Conservation (phyloP, 2,329 filamentous ascomycete genomes). For the Plenodomus tracheiphilus region DNA sequence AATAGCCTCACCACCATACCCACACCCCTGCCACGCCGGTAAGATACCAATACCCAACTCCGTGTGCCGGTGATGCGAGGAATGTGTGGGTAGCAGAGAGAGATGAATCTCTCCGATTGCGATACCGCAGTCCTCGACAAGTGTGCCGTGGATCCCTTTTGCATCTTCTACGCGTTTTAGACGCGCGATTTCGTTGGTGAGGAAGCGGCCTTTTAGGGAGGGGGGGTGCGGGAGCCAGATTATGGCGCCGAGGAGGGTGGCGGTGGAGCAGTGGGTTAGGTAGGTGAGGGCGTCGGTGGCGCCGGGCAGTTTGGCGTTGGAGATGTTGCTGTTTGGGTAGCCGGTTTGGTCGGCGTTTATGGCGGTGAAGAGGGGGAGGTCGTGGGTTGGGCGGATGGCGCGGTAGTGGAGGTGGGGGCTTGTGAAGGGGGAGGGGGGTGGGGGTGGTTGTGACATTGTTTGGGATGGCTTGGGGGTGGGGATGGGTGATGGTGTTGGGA, state of each 20-base stretch:
- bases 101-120: constrained; percentile 21
- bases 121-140: neutral
- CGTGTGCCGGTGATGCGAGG: constrained; percentile 48
- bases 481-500: neutral
- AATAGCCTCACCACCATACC: constrained; percentile 54
- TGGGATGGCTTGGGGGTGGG: neutral
- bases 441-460: neutral
- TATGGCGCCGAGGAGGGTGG: constrained; percentile 25
- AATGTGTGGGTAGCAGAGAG: neutral
- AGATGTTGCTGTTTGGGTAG: constrained; percentile 29
- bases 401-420: constrained; percentile 29
- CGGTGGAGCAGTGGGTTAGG: constrained; percentile 19
- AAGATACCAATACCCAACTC: constrained; percentile 46
- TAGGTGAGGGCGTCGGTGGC: constrained; percentile 16
- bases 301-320: constrained; percentile 23
- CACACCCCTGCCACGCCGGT: constrained; percentile 40
- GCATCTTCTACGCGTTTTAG: neutral
- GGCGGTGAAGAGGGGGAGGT: constrained; percentile 27
- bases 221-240: constrained; percentile 18
- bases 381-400: constrained; percentile 22
- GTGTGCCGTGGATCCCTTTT: neutral
- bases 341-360: constrained; percentile 28
- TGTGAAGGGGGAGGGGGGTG: constrained; percentile 19
- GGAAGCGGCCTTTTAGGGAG: neutral
- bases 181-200: neutral